Percentiles rank a stretch among this genome's conserved stretches.
Conservation (phyloP, 2,329 filamentous ascomycete genomes). For the Rhynchosporium agropyri region DNA sequence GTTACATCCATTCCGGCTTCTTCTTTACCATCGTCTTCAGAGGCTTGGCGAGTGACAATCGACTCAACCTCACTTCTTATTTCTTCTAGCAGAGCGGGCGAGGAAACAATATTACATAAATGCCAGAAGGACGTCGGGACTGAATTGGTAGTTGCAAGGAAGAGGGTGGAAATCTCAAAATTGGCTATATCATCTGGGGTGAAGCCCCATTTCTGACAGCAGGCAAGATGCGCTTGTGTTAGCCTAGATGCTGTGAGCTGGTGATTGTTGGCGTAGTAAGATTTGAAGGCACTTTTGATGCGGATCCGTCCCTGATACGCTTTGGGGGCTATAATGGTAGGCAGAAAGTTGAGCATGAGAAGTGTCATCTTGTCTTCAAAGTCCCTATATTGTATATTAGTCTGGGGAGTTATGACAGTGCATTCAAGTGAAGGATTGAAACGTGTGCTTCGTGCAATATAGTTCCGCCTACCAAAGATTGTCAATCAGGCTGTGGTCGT, state of each 20-base stretch:
- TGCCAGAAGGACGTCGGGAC: slow-evolving; percentile 48
- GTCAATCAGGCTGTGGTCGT: slow-evolving; percentile 44
- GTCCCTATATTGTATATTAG: slow-evolving; percentile 31
- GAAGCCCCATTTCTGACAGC: slow-evolving; percentile 41
- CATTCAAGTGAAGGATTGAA: background rate
- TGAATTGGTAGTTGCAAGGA: slow-evolving; percentile 44
- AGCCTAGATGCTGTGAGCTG: slow-evolving; percentile 39
- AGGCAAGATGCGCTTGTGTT: slow-evolving; percentile 40
- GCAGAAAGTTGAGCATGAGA: slow-evolving; percentile 43
- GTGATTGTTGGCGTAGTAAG: slow-evolving; percentile 39
- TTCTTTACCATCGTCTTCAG: slow-evolving; percentile 14
- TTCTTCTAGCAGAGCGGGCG: slow-evolving; percentile 37
- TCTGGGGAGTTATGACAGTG: background rate
- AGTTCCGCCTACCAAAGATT: slow-evolving; percentile 44
- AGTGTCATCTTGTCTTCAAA: slow-evolving; percentile 40
- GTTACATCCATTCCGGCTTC: slow-evolving; percentile 30
- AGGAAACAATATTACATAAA: slow-evolving; percentile 42
- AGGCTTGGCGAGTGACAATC: slow-evolving; percentile 21
- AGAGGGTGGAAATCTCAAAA: slow-evolving; percentile 43
- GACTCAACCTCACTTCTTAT: slow-evolving; percentile 42
- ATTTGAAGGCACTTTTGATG: slow-evolving; percentile 43
- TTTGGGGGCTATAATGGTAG: slow-evolving; percentile 42
- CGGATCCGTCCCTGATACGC: slow-evolving; percentile 44
- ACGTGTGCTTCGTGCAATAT: background rate
- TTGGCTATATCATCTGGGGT: slow-evolving; percentile 40